Evolutionary conservation across 768 basidiomycete species (phyloP), one percentile per base, ranked within the genome.

Genomic region (Stropharia rugosoannulata): DNA sequence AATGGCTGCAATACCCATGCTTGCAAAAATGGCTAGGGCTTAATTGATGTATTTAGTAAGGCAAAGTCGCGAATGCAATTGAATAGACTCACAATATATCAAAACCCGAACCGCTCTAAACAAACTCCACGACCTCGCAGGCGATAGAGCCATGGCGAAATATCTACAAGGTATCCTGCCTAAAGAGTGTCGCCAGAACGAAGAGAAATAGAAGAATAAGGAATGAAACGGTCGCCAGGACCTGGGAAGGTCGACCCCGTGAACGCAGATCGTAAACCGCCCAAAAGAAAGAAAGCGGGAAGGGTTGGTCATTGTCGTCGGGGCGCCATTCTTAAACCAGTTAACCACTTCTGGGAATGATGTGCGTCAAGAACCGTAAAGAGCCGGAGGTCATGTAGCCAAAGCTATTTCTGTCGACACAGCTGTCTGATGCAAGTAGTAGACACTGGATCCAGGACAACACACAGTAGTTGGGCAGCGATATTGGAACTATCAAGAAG

Each of bases 1-100:
- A 39, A 74, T 59, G 22, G 72, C 63, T 27, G 70, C 62, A 62
- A 70, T 69, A 41, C 59, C 65, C 54, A 75, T 63, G 51, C 68
- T 68, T 36, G 73, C 55, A 35, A 75, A 35, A 29, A 68, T 68
- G 36, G 68, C 64, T 9, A 75, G 42, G 36, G 67, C 75, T 77
- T 35, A 29, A 25, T 19, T 27, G 13, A 13, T 38, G 8, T 45
- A n/a, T 51, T 32, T 54, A 16, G n/a, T 29, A 9, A 41, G 56
- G 32, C 9, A n/a, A 9, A 15, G 22, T 52, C 15, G 50, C 27
- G 18, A 1, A n/a, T 40, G 27, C 18, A 11, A 13, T 18, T 13
- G 22, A 22, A 29, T 29, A 49, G 1, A 55, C 73, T 66, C 57
- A 76, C 76, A 68, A 49, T 74, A 73, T 43, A 72, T 59, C 38